These are phyloP conservation scores for Xylariaceae sp. DNA, from an alignment of 2,329 filamentous ascomycete species.

Conservation along the genomic window DNA sequence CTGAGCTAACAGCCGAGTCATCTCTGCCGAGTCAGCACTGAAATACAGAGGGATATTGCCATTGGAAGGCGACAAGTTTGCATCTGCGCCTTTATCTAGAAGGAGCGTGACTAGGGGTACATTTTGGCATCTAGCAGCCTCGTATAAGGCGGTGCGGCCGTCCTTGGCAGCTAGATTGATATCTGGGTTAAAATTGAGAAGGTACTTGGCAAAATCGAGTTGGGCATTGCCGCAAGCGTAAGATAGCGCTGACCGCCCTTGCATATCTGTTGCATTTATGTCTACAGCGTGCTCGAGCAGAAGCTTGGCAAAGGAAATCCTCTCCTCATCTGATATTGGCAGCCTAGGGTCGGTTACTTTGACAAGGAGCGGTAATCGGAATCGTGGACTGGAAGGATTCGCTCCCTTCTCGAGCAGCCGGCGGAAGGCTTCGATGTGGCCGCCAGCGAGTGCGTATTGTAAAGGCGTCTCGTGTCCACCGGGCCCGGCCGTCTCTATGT, in stretches of 20 bases:
- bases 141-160: neutral
- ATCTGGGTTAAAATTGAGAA: slow-evolving; percentile 1
- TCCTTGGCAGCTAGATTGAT: slow-evolving; percentile 3
- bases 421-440: neutral
- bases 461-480: neutral
- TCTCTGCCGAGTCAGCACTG: neutral
- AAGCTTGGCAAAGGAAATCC: neutral
- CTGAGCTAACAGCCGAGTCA: slow-evolving; percentile 6
- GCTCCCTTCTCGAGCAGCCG: neutral
- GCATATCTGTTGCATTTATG: slow-evolving; percentile 3
- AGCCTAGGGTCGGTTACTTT: neutral
- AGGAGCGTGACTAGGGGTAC: neutral
- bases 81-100: slow-evolving; percentile 6
- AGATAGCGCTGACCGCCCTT: neutral
- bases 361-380: neutral
- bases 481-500: neutral
- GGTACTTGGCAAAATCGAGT: neutral
- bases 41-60: neutral
- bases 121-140: neutral
- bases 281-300: slow-evolving; percentile 6
- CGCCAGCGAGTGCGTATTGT: neutral
- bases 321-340: neutral
- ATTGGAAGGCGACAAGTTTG: neutral
- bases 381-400: neutral
- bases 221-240: neutral